Percentiles rank a stretch among this genome's conserved stretches.
These are phyloP conservation scores for Calonectria pauciramosa DNA, from an alignment of 2,329 filamentous ascomycete genomes.

Conservation along the genomic window DNA sequence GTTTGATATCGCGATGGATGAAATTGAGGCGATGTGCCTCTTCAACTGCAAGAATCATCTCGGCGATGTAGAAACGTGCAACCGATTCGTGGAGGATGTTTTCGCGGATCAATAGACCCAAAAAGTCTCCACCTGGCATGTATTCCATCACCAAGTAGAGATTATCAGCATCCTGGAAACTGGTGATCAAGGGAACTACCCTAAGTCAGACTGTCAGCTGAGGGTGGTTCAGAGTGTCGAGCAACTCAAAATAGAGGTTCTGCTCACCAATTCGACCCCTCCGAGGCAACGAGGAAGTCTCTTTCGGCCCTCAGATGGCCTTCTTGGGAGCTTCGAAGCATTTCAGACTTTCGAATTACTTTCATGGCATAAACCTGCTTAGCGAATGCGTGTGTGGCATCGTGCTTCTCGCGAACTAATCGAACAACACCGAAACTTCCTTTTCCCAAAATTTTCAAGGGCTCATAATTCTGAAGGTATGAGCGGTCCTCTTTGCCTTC, in stretches of 20 bases:
- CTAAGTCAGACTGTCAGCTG: slow-evolving; percentile 51
- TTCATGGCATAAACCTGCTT: slow-evolving; percentile 92
- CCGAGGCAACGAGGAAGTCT: slow-evolving; percentile 90
- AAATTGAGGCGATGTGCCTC: slow-evolving; percentile 89
- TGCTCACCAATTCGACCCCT: slow-evolving; percentile 82
- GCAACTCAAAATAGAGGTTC: neutral
- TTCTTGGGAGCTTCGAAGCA: slow-evolving; percentile 92
- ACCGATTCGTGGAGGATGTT: slow-evolving; percentile 84
- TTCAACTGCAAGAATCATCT: slow-evolving; percentile 96
- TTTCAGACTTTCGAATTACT: slow-evolving; percentile 92
- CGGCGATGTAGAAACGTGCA: slow-evolving; percentile 89
- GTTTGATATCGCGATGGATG: slow-evolving; percentile 97
- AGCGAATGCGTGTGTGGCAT: slow-evolving; percentile 44
- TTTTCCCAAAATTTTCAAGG: slow-evolving; percentile 86
- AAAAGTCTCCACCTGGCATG: slow-evolving; percentile 96
- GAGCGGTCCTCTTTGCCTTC: slow-evolving; percentile 23
- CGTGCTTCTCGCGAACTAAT: slow-evolving; percentile 78
- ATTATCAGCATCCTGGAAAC: slow-evolving; percentile 87
- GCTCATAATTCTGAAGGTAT: slow-evolving; percentile 71
- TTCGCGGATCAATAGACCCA: slow-evolving; percentile 87
- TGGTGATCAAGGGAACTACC: slow-evolving; percentile 89
- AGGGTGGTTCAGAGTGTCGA: neutral
- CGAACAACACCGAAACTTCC: slow-evolving; percentile 95
- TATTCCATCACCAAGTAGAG: slow-evolving; percentile 98
- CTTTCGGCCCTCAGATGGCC: slow-evolving; percentile 91